Conservation (phyloP, 1,284 basidiomycete species). For the Xerocomus cyaneibrunnescens region DNA sequence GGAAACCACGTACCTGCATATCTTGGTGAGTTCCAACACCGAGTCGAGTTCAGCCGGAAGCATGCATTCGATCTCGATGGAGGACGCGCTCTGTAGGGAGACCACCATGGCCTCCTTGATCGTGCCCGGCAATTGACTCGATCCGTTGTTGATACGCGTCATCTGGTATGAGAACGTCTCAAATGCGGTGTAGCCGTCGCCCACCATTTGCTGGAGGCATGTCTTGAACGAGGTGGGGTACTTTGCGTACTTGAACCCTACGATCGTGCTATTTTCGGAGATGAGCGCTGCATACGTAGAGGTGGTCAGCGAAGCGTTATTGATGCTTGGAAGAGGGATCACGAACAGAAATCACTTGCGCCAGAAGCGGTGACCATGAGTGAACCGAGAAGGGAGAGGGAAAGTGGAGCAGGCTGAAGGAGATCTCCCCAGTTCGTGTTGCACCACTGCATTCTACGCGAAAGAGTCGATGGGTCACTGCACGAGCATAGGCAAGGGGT, state of each 20-base stretch:
- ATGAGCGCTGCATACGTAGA: conserved; percentile 10
- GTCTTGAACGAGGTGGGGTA: conserved; percentile 24
- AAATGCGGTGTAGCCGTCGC: conserved; percentile 22
- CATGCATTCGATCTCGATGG: conserved; percentile 2
- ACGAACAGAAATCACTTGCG: conserved; percentile 19
- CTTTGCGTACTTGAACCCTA: conserved; percentile 12
- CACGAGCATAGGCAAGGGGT: not conserved
- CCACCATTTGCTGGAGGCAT: conserved; percentile 24
- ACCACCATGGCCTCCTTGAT: conserved; percentile 17
- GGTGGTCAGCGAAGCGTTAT: not conserved
- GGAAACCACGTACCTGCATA: conserved; percentile 12
- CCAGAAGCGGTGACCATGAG: conserved; percentile 25
- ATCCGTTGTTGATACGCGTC: conserved; percentile 22
- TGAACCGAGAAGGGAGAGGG: conserved; percentile 22
- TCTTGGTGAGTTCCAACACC: conserved; percentile 18
- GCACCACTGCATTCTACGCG: conserved; percentile 21
- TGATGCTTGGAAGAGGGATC: no score
- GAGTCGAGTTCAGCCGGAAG: conserved; percentile 18
- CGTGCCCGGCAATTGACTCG: conserved; percentile 17
- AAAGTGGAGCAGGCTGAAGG: conserved; percentile 23
- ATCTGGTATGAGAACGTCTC: conserved; percentile 21
- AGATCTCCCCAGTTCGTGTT: conserved; percentile 24
- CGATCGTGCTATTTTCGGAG: conserved; percentile 1
- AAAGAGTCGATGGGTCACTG: not conserved
- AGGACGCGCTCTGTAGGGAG: conserved; percentile 9